Conservation (phyloP, 192 early-diverging fungal species). For the Backusella psychrophila region DNA sequence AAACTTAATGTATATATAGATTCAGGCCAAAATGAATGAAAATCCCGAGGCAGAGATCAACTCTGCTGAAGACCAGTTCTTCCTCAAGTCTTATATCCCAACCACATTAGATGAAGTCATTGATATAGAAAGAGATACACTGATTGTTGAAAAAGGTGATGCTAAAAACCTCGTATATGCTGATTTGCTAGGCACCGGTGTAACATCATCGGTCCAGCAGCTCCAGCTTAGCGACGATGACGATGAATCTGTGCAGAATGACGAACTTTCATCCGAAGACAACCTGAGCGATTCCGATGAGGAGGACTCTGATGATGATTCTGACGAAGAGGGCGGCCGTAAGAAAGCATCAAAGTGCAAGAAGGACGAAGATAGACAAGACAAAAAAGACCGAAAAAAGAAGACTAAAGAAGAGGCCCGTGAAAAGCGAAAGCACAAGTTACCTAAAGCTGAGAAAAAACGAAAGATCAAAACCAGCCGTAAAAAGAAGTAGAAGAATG, state of each 20-base stretch:
- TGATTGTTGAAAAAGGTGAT: slow-evolving; percentile 69
- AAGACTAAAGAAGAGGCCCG: slow-evolving; percentile 86
- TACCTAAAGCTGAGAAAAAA: slow-evolving; percentile 97
- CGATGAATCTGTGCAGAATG: slow-evolving; percentile 25
- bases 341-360: slow-evolving; percentile 60
- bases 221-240: slow-evolving; percentile 9
- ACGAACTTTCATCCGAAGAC: slow-evolving; percentile 14
- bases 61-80: slow-evolving; percentile 84
- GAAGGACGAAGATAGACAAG: slow-evolving; percentile 83
- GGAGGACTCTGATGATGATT: slow-evolving; percentile 39
- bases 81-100: slow-evolving; percentile 89
- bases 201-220: not conserved
- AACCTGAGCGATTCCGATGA: slow-evolving; percentile 22
- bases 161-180: slow-evolving; percentile 67
- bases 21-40: slow-evolving; percentile 34
- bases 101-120: slow-evolving; percentile 88
- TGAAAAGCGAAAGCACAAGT: slow-evolving; percentile 90
- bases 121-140: slow-evolving; percentile 82
- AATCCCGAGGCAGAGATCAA: slow-evolving; percentile 51
- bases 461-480: slow-evolving; percentile 76
- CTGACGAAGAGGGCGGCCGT: slow-evolving; percentile 37
- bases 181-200: slow-evolving; percentile 40
- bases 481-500: slow-evolving; percentile 47
- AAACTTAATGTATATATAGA: not conserved
- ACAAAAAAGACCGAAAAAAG: slow-evolving; percentile 87